These are phyloP conservation scores for Tolypocladium sp. DNA, from an alignment of 2,329 filamentous ascomycete genomes.

Conservation along the genomic window DNA sequence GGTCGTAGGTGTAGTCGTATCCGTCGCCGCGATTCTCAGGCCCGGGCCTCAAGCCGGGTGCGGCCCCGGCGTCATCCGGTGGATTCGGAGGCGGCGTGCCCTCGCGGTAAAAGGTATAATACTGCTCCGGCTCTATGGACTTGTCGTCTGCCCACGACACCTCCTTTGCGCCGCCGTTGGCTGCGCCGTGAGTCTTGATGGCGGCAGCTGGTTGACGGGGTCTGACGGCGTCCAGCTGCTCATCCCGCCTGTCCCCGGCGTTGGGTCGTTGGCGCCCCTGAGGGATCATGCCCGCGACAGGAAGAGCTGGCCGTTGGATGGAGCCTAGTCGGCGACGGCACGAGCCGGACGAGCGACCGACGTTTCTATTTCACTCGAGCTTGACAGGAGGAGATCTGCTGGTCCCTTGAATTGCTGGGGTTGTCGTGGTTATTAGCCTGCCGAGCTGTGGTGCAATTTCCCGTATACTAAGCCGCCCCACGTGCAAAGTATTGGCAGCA, in stretches of 20 bases:
- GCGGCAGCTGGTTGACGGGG: not conserved
- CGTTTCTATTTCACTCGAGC: not conserved
- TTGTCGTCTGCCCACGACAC: not conserved
- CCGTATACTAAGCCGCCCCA: not conserved
- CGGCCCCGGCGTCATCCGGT: conserved; percentile 6
- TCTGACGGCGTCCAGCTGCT: not conserved
- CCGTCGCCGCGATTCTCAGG: conserved; percentile 7
- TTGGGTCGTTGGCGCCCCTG: not conserved
- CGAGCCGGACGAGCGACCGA: not conserved
- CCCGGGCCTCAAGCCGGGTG: not conserved
- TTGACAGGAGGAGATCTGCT: not conserved
- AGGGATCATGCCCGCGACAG: not conserved
- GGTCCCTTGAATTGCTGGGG: not conserved
- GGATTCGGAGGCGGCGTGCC: conserved; percentile 28
- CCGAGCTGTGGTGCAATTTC: not conserved
- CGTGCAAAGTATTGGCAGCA: not conserved
- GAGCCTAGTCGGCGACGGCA: not conserved
- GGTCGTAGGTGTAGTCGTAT: conserved; percentile 16
- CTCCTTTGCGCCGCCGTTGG: not conserved
- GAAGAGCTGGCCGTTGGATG: not conserved
- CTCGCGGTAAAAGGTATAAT: conserved; percentile 32
- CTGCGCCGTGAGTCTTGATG: not conserved
- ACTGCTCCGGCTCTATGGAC: conserved; percentile 9
- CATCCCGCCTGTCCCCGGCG: not conserved
- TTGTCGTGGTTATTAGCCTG: not conserved